A percentile compares a stretch with the other conserved stretches of the same genome.
phyloP scores from a whole-genome alignment of 768 basidiomycete genomes.

The Pleurotus eryngii region DNA sequence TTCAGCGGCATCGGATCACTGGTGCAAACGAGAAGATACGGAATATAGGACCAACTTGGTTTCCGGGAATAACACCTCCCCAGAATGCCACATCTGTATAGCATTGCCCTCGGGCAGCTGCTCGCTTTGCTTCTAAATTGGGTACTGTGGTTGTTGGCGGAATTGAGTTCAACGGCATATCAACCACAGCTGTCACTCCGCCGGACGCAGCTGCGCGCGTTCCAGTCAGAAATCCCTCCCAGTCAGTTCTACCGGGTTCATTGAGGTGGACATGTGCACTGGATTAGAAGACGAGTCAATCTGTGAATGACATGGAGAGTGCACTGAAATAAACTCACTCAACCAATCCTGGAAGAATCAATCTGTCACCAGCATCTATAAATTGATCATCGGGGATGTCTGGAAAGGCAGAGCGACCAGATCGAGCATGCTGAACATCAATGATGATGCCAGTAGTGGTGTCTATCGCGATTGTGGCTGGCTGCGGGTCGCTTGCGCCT shows the following conservation, averaged over 20 bases:
- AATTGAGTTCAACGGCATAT: conserved; percentile 98
- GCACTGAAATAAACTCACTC: conserved; percentile 48
- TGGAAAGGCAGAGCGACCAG: conserved; percentile 26
- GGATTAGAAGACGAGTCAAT: conserved; percentile 10
- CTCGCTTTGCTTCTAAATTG: conserved; percentile 69
- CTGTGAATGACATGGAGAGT: neutral
- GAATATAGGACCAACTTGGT: conserved; percentile 51
- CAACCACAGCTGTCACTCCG: conserved; percentile 92
- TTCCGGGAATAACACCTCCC: conserved; percentile 93
- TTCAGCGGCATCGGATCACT: neutral
- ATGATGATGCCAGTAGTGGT: conserved; percentile 56
- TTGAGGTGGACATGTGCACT: conserved; percentile 93
- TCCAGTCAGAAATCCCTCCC: conserved; percentile 95
- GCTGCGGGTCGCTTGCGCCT: conserved; percentile 38
- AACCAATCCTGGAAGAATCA: conserved; percentile 75
- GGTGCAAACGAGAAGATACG: neutral
- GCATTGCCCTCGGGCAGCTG: conserved; percentile 69
- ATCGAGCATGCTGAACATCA: conserved; percentile 36
- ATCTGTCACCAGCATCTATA: conserved; percentile 55
- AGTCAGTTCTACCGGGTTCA: conserved; percentile 88
- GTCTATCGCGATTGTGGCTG: conserved; percentile 68
- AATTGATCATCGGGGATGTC: conserved; percentile 30
- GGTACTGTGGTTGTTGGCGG: conserved; percentile 89
- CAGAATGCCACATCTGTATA: conserved; percentile 86
- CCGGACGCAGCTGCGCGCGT: conserved; percentile 88